Evolutionary conservation across 1,284 basidiomycete species (phyloP).

Genomic region (Mycosarcoma maydis): DNA sequence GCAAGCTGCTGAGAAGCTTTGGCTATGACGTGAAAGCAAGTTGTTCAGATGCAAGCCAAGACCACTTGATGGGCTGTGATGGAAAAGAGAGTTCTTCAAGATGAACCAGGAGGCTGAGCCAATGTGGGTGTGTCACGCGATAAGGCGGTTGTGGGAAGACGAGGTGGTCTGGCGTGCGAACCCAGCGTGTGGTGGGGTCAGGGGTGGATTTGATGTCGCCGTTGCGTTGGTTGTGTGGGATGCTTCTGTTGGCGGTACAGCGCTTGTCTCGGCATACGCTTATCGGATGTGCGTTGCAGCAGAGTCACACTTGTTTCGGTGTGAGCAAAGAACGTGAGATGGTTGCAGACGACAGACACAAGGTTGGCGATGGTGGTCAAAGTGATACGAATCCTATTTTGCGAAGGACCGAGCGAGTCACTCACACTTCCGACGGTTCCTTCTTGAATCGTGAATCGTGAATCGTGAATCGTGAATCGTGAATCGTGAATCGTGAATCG

Average conservation of each 20-base stretch:
- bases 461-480: no score
- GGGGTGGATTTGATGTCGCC: background rate
- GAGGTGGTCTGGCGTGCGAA: slow-evolving; percentile 1
- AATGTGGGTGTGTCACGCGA: slow-evolving; percentile 1
- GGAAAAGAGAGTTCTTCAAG: no score
- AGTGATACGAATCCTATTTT: background rate
- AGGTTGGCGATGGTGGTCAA: background rate
- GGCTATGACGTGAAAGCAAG: background rate
- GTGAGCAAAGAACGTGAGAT: background rate
- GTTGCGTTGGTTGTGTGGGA: background rate
- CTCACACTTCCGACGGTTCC: no score
- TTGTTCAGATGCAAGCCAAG: no score
- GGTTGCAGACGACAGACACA: background rate
- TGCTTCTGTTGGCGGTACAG: background rate
- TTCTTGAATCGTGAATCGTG: no score
- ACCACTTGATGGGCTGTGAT: no score
- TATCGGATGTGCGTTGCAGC: background rate
- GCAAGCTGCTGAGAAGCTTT: background rate
- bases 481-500: no score
- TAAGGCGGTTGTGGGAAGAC: slow-evolving; percentile 2
- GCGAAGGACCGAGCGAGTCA: background rate
- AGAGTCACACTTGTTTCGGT: no score
- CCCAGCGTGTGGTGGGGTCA: background rate
- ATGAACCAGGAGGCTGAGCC: no score
- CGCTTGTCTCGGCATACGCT: background rate